Conservation (phyloP, 2,329 filamentous ascomycete genomes). For the Aspergillus quadrilineatus region DNA sequence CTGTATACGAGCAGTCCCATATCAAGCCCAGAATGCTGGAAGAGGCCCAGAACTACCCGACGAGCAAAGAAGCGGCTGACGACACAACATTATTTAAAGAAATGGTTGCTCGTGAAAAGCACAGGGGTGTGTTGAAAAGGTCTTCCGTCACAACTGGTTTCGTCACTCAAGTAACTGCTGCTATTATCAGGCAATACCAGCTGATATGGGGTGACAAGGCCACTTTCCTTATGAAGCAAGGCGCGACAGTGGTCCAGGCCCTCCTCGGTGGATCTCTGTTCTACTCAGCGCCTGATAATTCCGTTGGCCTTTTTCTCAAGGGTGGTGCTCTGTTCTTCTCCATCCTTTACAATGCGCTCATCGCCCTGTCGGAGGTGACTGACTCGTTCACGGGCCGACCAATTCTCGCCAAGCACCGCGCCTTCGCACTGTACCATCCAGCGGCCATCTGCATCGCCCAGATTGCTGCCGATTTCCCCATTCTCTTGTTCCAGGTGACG, state of each 20-base stretch:
- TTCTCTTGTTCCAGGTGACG: conserved; percentile 60
- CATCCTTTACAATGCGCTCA: conserved; percentile 59
- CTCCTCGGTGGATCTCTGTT: conserved; percentile 67
- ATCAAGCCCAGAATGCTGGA: conserved; percentile 53
- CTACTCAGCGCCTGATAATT: conserved; percentile 60
- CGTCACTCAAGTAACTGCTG: conserved; percentile 55
- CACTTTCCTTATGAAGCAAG: conserved; percentile 63
- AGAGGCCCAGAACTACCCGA: conserved; percentile 63
- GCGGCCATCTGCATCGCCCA: conserved; percentile 45
- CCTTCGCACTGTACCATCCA: conserved; percentile 59
- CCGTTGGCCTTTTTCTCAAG: conserved; percentile 63
- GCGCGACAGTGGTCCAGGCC: conserved; percentile 58
- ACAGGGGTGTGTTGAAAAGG: conserved; percentile 52
- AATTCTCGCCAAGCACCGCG: conserved; percentile 59
- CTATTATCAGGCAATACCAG: conserved; percentile 62
- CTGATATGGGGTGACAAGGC: conserved; percentile 65
- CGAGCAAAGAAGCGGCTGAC: no score
- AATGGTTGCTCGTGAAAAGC: conserved; percentile 55
- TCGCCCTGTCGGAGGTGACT: conserved; percentile 66
- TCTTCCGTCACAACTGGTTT: conserved; percentile 61
- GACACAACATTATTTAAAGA: no score
- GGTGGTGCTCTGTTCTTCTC: conserved; percentile 65
- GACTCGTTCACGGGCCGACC: conserved; percentile 63
- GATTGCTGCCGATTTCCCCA: conserved; percentile 52
- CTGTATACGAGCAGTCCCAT: conserved; percentile 54